Evolutionary conservation across 805 yeast genomes (phyloP).

Genomic region (Phaffomyces antillensis): DNA sequence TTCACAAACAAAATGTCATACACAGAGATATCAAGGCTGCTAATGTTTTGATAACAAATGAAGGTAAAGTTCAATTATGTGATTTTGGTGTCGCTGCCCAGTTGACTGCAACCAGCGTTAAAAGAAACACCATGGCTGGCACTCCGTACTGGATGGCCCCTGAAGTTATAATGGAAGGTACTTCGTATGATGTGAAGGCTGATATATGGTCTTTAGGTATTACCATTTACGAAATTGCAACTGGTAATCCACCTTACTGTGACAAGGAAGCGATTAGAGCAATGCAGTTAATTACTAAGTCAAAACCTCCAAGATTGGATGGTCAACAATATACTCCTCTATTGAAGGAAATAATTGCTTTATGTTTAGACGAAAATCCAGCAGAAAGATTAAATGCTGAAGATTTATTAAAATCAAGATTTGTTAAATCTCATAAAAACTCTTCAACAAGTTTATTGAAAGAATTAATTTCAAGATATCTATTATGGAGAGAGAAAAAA

Average conservation of each 20-base stretch:
- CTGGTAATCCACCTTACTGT: conserved; percentile 96
- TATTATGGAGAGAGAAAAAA: conserved; percentile 68
- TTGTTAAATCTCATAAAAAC: conserved; percentile 56
- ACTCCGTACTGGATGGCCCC: conserved; percentile 99
- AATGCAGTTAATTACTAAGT: conserved; percentile 86
- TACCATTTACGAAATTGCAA: conserved; percentile 87
- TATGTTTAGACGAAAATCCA: conserved; percentile 91
- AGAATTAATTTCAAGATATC: conserved; percentile 68
- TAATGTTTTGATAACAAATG: conserved; percentile 80
- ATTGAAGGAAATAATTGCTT: conserved; percentile 82
- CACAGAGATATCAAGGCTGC: conserved; percentile 98
- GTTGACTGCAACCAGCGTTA: conserved; percentile 61
- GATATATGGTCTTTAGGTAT: conserved; percentile 98
- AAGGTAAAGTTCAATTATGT: conserved; percentile 86
- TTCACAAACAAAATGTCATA: conserved; percentile 85
- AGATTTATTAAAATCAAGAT: conserved; percentile 67
- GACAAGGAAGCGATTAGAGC: conserved; percentile 94
- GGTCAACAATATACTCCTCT: conserved; percentile 74
- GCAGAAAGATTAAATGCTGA: conserved; percentile 84
- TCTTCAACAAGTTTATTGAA: conserved; percentile 54
- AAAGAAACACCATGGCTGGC: conserved; percentile 92
- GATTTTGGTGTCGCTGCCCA: conserved; percentile 99
- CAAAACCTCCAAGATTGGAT: conserved; percentile 91
- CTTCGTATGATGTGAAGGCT: conserved; percentile 80
- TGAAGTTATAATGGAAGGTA: conserved; percentile 90